Conservation (phyloP, 768 basidiomycete genomes). For the Sistotremastrum suecicum region DNA sequence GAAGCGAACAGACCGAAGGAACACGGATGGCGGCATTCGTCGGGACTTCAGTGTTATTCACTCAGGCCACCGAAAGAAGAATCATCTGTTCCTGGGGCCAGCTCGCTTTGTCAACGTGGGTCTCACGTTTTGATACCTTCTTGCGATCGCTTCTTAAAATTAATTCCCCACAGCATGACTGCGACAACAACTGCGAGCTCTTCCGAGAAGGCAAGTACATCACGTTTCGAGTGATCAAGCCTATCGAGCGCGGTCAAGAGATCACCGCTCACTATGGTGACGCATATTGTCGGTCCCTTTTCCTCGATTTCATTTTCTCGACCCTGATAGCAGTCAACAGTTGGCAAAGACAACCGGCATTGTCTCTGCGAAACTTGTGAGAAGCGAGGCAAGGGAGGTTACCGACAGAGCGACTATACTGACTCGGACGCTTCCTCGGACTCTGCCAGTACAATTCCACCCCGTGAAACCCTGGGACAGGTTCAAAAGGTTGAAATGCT, state of each 20-base stretch:
- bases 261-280: slow-evolving; percentile 86
- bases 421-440: slow-evolving; percentile 36
- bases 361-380: slow-evolving; percentile 86
- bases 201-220: slow-evolving; percentile 84
- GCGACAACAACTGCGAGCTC: slow-evolving; percentile 78
- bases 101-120: slow-evolving; percentile 88
- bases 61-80: slow-evolving; percentile 84
- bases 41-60: slow-evolving; percentile 87
- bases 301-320: slow-evolving; percentile 9
- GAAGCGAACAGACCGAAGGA: slow-evolving; percentile 62
- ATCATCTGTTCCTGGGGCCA: slow-evolving; percentile 80
- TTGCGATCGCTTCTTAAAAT: slow-evolving; percentile 6
- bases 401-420: slow-evolving; percentile 30
- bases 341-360: slow-evolving; percentile 54
- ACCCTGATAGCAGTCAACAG: slow-evolving; percentile 21
- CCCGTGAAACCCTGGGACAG: slow-evolving; percentile 9
- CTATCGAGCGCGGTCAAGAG: slow-evolving; percentile 71
- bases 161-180: slow-evolving; percentile 52
- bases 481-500: slow-evolving; percentile 17
- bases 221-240: slow-evolving; percentile 71
- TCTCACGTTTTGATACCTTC: slow-evolving; percentile 8
- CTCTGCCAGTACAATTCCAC: slow-evolving; percentile 6
- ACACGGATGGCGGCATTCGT: slow-evolving; percentile 47
- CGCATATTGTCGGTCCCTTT: slow-evolving; percentile 60
- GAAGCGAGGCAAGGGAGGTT: slow-evolving; percentile 59